Evolutionary conservation across 805 yeast genomes (phyloP), one percentile per base, ranked within the genome.

Genomic region (Nakazawaea ernobii): DNA sequence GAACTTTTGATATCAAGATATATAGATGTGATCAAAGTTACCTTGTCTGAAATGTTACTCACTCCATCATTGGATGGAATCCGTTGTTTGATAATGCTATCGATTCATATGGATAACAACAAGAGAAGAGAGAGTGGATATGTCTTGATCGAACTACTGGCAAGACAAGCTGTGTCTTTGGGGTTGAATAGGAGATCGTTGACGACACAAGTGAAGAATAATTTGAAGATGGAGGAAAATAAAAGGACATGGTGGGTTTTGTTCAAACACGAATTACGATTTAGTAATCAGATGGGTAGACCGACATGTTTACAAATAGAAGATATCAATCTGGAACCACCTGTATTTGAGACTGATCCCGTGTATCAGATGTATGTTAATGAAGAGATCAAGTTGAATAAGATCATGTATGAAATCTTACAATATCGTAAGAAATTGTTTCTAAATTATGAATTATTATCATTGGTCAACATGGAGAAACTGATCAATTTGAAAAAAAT

Each of bases 51-150:
- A 29, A 53, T 57, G 45, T 15, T 53, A 10, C 32, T 57, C 24
- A 48, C 53, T 27, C 57, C 60, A 3, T 43, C 55, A 5, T 37
- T 57, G 26, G 59, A 57, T 35, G 59, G 60, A 6, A 51, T 57
- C 14, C 45, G 57, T 13, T 55, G 58, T 38, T 24, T 53, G 49
- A 20, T 56, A 24, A 32, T 57, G 33, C 42, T 57, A 15, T 42
- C 59, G 11, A 32, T 53, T 14, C 55, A 56, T 40, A 48, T 57
- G 51, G 59, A 56, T 41, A 49, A 48, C 36, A 46, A 42, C 32
- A 51, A 40, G 39, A 32, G 52, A 13, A 36, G 58, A 11, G 60
- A 56, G 29, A 51, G 52, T 36, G 59, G 58, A 4, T 56, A 56
- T 48, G 43, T 52, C n/a, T 42, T 56, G 30, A 10, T 50, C 11